phyloP scores from a whole-genome alignment of 208 protist genomes.

The Leishmania guyanensis region DNA sequence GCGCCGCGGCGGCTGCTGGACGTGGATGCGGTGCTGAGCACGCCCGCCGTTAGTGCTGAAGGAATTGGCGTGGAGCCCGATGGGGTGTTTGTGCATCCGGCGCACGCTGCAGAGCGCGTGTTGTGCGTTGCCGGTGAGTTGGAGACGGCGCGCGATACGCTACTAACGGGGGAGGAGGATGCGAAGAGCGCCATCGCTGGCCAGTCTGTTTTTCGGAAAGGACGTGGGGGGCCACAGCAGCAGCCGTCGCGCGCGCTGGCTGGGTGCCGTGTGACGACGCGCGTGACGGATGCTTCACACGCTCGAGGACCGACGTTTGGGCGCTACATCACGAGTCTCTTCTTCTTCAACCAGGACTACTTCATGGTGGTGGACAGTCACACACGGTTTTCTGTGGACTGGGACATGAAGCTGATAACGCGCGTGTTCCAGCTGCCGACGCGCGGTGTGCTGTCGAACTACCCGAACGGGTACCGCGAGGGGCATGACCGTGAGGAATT shows the following conservation, averaged over 20 bases:
- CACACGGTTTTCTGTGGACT: slow-evolving; percentile 70
- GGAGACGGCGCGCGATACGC: slow-evolving; percentile 39
- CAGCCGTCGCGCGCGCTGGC: slow-evolving; percentile 31
- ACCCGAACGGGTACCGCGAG: slow-evolving; percentile 78
- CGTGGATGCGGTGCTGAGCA: background rate
- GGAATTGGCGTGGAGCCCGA: background rate
- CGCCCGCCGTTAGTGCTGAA: background rate
- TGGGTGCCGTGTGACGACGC: slow-evolving; percentile 67
- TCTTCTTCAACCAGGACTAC: slow-evolving; percentile 85
- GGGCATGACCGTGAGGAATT: slow-evolving; percentile 46
- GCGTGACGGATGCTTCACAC: slow-evolving; percentile 33
- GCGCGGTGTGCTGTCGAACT: slow-evolving; percentile 75
- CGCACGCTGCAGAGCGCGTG: slow-evolving; percentile 33
- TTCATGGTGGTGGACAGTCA: slow-evolving; percentile 90
- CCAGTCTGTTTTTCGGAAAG: slow-evolving; percentile 24
- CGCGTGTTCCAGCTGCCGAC: slow-evolving; percentile 63
- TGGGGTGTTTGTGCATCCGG: slow-evolving; percentile 30
- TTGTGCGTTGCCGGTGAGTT: slow-evolving; percentile 38
- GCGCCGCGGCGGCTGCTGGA: background rate
- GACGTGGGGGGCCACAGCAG: slow-evolving; percentile 48
- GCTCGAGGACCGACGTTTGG: slow-evolving; percentile 84
- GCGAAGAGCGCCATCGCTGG: slow-evolving; percentile 6
- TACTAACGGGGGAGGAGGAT: slow-evolving; percentile 27
- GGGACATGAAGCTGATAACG: slow-evolving; percentile 79
- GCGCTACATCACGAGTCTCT: slow-evolving; percentile 76